Evolutionary conservation across 306 rosid genomes (phyloP), one percentile per base, ranked within the genome.

Genomic region (Prunus campanulata): DNA sequence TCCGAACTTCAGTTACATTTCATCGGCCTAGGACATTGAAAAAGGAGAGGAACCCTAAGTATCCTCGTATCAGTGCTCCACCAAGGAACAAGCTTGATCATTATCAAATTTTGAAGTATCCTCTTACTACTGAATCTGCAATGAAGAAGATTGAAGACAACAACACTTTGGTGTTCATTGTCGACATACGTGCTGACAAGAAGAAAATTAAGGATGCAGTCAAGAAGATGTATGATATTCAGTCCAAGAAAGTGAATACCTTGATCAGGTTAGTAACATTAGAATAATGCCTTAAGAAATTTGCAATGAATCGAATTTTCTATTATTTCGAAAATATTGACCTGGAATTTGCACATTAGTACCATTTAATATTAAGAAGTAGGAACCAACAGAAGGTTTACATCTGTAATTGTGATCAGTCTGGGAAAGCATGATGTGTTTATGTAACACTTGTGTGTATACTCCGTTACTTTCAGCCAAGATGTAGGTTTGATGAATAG

Each of bases 141-240:
- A 93, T 90, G 97, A 93, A 93, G 83, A 90, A 93, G 79, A 93
- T 93, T 20, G 97, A 93, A 54, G 97, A 93, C 59, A 93, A 90
- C 83, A 90, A 93, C 79, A 93, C 97, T 15, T 82, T 93, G 82
- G 97, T 93, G 27, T 93, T 93, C 70, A 89, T 93, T 74, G 97
- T 93, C 48, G 96, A 93, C 82, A 72, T 93, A 2, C 93, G 94
- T 35, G 96, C 97, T 4, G 91, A 93, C 86, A 93, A 93, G 86
- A 93, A 93, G 85, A 93, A 90, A 89, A 93, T 93, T 2, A 93
- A 93, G 87, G 89, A 85, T 78, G 96, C 96, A 0, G 96, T 93
- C 22, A 90, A 87, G 82, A 93, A 93, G 77, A 90, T 93, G 97
- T 93, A 90, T 1, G 97, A 93, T 68, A 90, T 93, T 74, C 97